Evolutionary conservation across 177 flowering plant species (phyloP).

Genomic region (Vitis hybrid): DNA sequence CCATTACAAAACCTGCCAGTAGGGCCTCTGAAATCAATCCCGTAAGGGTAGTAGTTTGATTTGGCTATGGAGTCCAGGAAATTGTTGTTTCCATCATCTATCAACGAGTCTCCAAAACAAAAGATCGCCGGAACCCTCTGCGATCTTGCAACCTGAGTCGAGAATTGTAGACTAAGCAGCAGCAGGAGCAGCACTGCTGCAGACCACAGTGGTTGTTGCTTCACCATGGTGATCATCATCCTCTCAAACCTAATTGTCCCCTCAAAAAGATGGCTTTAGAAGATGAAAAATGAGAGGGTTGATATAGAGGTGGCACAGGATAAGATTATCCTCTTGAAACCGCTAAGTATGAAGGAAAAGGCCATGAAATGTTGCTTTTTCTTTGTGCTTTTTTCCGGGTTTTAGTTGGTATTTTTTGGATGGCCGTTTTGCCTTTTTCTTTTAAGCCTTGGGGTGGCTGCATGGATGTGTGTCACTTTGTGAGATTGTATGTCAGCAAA

Average conservation of each 20-base stretch:
- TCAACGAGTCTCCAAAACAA: slow-evolving; percentile 76
- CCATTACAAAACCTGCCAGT: slow-evolving; percentile 76
- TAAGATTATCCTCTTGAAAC: too few relatives aligned
- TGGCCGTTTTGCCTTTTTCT: too few relatives aligned
- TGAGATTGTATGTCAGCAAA: too few relatives aligned
- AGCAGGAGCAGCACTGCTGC: neutral
- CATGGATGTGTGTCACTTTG: too few relatives aligned
- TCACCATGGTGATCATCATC: neutral
- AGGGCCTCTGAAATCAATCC: slow-evolving; percentile 61
- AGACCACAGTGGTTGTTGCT: neutral
- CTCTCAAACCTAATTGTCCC: neutral
- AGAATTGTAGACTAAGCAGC: slow-evolving; percentile 1
- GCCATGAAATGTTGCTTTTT: too few relatives aligned
- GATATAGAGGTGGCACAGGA: too few relatives aligned
- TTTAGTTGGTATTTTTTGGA: too few relatives aligned
- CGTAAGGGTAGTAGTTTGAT: slow-evolving; percentile 73
- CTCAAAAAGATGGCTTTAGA: too few relatives aligned
- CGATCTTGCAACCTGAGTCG: slow-evolving; percentile 18
- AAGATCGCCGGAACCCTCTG: slow-evolving; percentile 59
- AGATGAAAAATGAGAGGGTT: too few relatives aligned
- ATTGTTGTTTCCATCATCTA: slow-evolving; percentile 80
- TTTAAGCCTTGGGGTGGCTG: too few relatives aligned
- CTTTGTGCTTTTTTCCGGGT: too few relatives aligned
- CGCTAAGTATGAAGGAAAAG: too few relatives aligned
- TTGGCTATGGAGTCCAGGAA: slow-evolving; percentile 63